Base-by-base conservation (phyloP, 441 rosid species). In the Syzygium syzygioides region DNA sequence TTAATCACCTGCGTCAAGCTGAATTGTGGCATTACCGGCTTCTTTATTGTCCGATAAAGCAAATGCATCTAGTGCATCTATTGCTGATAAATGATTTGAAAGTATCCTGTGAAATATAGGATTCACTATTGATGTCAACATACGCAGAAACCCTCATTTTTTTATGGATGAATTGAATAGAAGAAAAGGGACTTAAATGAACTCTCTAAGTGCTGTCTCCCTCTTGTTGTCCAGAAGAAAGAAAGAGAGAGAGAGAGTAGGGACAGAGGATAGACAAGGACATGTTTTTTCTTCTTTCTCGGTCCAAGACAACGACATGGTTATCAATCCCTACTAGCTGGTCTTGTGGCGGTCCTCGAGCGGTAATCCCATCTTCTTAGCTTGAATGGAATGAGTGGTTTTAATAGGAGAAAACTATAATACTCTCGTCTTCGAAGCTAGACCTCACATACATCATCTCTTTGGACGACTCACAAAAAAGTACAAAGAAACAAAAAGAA, bases 381-480 rank as follows among this genome's bases (percentile, higher is more conserved):
- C n/a, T 55, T 30, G 85, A 53, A 50, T 55, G 87, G 86, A 66
- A 83, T 15, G 62, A 66, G 45, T 85, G 83, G 83, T 23, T 76
- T 41, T 86, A 37, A 86, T 83, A 23, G 26, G 84, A 34, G 86
- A 85, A 64, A 66, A 76, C 76, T 57, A 55, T 59, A 19, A 34
- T 56, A 76, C 64, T 50, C 41, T 30, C 23, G 86, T 86, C 89
- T 88, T 84, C 86, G 86, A 92, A 92, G 88, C 92, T 83, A 90
- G 86, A 86, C 93, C 94, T 92, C 93, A 90, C 60, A 88, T 68
- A 60, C 91, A 76, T 92, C 87, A 93, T 93, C 95, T 84, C 88
- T 86, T 80, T 25, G 52, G 83, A 76, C 23, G 52, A 23, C 53
- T 71, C 83, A 12, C 52, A 5, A 6, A 20, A 55, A 71, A 71